These are phyloP conservation scores for Tetracladium setigerum DNA, from an alignment of 495 filamentous ascomycete species.

Conservation along the genomic window DNA sequence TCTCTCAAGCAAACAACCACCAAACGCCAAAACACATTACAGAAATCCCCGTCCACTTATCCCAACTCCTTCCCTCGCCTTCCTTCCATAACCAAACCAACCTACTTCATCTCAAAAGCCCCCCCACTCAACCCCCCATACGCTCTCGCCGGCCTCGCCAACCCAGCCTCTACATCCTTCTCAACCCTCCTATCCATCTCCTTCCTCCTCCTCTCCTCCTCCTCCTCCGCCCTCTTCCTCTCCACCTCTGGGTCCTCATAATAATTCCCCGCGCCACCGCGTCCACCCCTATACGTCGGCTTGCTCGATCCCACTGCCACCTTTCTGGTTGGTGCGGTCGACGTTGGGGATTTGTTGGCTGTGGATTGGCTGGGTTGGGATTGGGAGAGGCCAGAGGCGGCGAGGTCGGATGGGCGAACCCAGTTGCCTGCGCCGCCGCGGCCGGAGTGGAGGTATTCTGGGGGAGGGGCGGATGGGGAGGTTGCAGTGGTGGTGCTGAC, in stretches of 20 bases:
- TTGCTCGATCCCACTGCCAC: constrained; percentile 11
- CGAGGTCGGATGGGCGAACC: constrained; percentile 27
- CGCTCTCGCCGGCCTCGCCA: constrained; percentile 28
- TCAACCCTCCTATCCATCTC: constrained; percentile 29
- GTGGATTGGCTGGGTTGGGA: constrained; percentile 2
- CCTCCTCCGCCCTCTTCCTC: constrained; percentile 18
- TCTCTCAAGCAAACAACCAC: too few species aligned
- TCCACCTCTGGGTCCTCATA: constrained; percentile 21
- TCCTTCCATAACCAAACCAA: neutral
- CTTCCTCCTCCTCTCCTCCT: constrained; percentile 24
- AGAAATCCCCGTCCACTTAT: neutral
- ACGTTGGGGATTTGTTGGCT: constrained; percentile 15
- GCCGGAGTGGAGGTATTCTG: constrained; percentile 42
- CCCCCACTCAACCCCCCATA: constrained; percentile 22
- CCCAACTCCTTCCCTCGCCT: neutral
- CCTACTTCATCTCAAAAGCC: constrained; percentile 11
- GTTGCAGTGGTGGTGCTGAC: neutral
- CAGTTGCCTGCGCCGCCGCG: constrained; percentile 59
- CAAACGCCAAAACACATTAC: too few species aligned
- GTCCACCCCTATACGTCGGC: constrained; percentile 26
- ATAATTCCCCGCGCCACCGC: constrained; percentile 57
- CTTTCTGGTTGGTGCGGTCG: constrained; percentile 12
- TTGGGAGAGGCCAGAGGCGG: constrained; percentile 16
- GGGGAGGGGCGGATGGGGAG: constrained; percentile 6
- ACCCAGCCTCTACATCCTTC: constrained; percentile 37